Conservation (phyloP, 2,329 filamentous ascomycete genomes). For the Dothideomycetes sp. region DNA sequence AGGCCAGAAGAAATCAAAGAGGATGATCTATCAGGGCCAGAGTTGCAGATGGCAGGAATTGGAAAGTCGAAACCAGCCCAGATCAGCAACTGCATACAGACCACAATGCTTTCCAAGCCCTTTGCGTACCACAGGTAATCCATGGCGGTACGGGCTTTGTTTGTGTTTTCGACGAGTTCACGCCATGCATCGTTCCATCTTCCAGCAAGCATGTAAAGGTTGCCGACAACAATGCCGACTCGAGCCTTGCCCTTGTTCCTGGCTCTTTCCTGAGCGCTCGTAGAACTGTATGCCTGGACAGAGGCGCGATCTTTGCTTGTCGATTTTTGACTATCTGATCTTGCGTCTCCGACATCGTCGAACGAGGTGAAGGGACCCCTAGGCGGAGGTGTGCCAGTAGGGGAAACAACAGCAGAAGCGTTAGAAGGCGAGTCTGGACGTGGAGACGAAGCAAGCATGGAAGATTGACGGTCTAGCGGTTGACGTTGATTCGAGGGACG, state of each 20-base stretch:
- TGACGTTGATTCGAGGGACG: conserved; percentile 24
- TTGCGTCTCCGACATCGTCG: conserved; percentile 38
- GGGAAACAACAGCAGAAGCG: conserved; percentile 42
- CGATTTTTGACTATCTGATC: conserved; percentile 17
- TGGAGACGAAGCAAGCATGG: conserved; percentile 14
- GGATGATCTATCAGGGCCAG: conserved; percentile 21
- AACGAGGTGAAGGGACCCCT: conserved; percentile 42
- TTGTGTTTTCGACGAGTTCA: conserved; percentile 72
- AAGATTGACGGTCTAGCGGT: conserved; percentile 29
- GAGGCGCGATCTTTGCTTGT: conserved; percentile 49
- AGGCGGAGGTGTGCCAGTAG: conserved; percentile 19
- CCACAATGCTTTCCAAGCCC: conserved; percentile 75
- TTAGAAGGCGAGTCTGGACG: conserved; percentile 17
- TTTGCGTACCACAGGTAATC: conserved; percentile 98
- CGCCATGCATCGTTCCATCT: conserved; percentile 82
- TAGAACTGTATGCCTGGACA: conserved; percentile 60
- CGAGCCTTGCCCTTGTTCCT: conserved; percentile 76
- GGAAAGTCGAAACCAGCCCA: conserved; percentile 80
- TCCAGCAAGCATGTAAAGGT: conserved; percentile 78
- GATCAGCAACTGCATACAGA: conserved; percentile 73
- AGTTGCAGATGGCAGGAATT: conserved; percentile 27
- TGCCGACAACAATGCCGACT: conserved; percentile 69
- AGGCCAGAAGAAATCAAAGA: conserved; percentile 3
- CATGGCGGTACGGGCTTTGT: conserved; percentile 65
- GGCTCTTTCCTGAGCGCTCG: conserved; percentile 51